phyloP scores from a whole-genome alignment of 2,329 filamentous ascomycete species.

The Leptographium lundbergii region DNA sequence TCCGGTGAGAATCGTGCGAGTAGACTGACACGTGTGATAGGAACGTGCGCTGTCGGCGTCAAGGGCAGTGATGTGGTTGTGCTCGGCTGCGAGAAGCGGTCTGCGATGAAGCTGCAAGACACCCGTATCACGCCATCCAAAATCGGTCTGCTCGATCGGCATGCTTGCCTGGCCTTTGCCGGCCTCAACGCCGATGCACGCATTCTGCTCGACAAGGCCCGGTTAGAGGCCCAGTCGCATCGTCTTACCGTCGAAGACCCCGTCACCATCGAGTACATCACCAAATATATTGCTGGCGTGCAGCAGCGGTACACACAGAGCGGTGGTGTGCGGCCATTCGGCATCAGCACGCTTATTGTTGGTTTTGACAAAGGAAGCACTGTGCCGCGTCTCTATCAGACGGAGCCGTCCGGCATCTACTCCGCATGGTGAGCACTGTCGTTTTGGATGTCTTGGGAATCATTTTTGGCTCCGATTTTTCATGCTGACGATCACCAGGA shows the following conservation, averaged over 20 bases:
- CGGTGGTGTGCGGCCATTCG: conserved; percentile 95
- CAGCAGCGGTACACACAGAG: conserved; percentile 99
- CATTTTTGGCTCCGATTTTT: neutral
- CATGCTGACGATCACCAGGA: conserved; percentile 45
- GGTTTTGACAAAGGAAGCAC: conserved; percentile 94
- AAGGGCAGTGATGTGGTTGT: conserved; percentile 93
- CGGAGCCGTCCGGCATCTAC: conserved; percentile 98
- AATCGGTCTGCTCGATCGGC: conserved; percentile 82
- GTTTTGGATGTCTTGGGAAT: neutral
- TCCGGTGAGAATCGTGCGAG: neutral
- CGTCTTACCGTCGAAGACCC: conserved; percentile 94
- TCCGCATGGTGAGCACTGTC: conserved; percentile 70
- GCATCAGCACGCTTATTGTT: conserved; percentile 93
- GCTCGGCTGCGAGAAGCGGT: conserved; percentile 95
- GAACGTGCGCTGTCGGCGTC: conserved; percentile 94
- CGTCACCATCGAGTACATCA: conserved; percentile 97
- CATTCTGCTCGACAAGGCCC: conserved; percentile 96
- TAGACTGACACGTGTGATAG: conserved; percentile 28
- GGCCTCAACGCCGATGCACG: conserved; percentile 95
- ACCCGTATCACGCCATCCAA: conserved; percentile 98
- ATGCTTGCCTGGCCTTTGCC: conserved; percentile 94
- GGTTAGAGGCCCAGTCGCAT: conserved; percentile 94
- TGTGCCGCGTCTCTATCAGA: conserved; percentile 87
- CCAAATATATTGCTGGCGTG: conserved; percentile 94
- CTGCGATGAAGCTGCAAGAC: conserved; percentile 98